These are phyloP conservation scores for Eucalyptus melliodora DNA, from an alignment of 345 rosid species.

Conservation along the genomic window DNA sequence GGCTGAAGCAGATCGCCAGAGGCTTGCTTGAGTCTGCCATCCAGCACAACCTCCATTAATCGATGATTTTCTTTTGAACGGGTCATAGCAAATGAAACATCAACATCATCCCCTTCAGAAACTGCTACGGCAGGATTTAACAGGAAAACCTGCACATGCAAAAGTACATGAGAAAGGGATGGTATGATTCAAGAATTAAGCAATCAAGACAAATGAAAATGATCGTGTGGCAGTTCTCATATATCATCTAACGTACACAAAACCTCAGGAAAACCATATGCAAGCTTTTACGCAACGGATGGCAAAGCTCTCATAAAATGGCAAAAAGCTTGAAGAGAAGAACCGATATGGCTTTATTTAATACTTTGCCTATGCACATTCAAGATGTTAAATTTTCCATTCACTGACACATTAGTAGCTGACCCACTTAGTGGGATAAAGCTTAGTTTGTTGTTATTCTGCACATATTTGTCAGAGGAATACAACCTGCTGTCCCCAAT, in stretches of 20 bases:
- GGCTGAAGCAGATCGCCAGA: constrained; percentile 40
- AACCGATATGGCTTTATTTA: not conserved
- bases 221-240: not conserved
- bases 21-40: constrained; percentile 40
- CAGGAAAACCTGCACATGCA: constrained; percentile 68
- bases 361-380: not conserved
- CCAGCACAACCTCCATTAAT: constrained; percentile 76
- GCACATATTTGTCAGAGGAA: not conserved
- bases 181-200: not conserved
- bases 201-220: not conserved
- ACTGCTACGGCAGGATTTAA: constrained; percentile 33
- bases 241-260: not conserved
- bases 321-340: not conserved
- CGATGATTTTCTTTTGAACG: constrained; percentile 87
- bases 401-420: not conserved
- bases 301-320: not conserved
- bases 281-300: not conserved
- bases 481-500: constrained; percentile 97
- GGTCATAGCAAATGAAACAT: constrained; percentile 56
- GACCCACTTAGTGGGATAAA: not conserved
- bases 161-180: not conserved
- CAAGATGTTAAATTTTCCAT: not conserved
- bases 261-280: not conserved
- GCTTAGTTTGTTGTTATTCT: not conserved
- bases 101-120: constrained; percentile 44